Percentiles rank a stretch among this genome's conserved stretches.
These are phyloP conservation scores for Fraxinus angustifolia DNA, from an alignment of 305 asterid genomes.

Conservation along the genomic window DNA sequence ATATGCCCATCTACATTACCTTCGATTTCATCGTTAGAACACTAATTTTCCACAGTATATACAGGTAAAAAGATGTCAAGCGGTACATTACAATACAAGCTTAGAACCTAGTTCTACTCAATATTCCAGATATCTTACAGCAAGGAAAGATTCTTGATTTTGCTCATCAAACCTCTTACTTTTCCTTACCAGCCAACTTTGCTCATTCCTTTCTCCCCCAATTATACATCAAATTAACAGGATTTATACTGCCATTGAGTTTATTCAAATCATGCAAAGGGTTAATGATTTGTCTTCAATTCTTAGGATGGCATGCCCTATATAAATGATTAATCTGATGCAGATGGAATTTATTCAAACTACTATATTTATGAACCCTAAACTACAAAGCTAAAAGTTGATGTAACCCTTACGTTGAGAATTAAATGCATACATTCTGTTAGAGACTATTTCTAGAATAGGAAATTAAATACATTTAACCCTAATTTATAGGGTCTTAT, in stretches of 20 bases:
- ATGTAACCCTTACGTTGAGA: neutral
- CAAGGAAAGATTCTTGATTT: neutral
- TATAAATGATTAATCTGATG: neutral
- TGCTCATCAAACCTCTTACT: neutral
- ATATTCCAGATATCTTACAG: neutral
- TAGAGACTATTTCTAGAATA: too few species aligned
- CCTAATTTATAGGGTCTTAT: too few species aligned
- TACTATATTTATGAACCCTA: neutral
- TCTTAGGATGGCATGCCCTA: neutral
- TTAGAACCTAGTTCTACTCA: neutral
- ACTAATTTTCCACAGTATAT: neutral
- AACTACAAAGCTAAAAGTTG: neutral
- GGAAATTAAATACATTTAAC: too few species aligned
- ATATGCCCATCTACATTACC: neutral
- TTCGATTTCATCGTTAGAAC: neutral
- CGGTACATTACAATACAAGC: neutral
- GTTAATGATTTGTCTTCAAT: neutral
- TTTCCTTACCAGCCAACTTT: neutral
- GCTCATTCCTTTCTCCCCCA: neutral
- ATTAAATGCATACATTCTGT: neutral
- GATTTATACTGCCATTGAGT: neutral
- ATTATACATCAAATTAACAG: neutral
- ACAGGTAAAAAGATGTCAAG: neutral
- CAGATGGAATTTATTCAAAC: neutral
- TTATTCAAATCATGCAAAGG: neutral